phyloP scores from a whole-genome alignment of 2,329 filamentous ascomycete species.

The Penicillium expansum region DNA sequence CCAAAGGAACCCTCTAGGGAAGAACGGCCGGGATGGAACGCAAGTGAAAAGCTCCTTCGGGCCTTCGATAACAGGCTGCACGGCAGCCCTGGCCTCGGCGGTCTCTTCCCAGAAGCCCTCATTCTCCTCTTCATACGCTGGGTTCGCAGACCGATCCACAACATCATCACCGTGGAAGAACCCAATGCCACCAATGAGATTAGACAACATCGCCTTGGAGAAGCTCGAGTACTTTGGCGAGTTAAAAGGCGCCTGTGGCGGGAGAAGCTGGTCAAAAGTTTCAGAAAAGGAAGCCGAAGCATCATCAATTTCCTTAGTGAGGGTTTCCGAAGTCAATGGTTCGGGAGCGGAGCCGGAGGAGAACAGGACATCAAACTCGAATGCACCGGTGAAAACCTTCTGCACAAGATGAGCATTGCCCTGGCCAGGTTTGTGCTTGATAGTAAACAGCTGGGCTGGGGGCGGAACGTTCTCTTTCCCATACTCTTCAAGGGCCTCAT shows the following conservation, averaged over 20 bases:
- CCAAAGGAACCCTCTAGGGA: constrained; percentile 95
- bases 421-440: constrained; percentile 57
- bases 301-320: constrained; percentile 67
- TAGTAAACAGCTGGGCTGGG: constrained; percentile 79
- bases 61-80: constrained; percentile 68
- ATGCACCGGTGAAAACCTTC: constrained; percentile 84
- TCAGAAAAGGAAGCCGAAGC: constrained; percentile 68
- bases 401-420: constrained; percentile 88
- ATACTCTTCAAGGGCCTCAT: constrained; percentile 58
- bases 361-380: constrained; percentile 90
- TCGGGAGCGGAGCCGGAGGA: constrained; percentile 68
- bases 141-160: constrained; percentile 85
- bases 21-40: constrained; percentile 91
- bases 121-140: constrained; percentile 90
- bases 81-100: constrained; percentile 70
- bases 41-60: constrained; percentile 87
- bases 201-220: constrained; percentile 88
- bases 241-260: constrained; percentile 72
- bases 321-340: constrained; percentile 57
- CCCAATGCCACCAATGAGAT: constrained; percentile 87
- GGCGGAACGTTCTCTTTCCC: constrained; percentile 69
- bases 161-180: constrained; percentile 90
- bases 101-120: constrained; percentile 96
- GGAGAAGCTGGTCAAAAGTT: constrained; percentile 70
- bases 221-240: constrained; percentile 72